phyloP scores from a whole-genome alignment of 345 rosid genomes.

The Heritiera fomes region DNA sequence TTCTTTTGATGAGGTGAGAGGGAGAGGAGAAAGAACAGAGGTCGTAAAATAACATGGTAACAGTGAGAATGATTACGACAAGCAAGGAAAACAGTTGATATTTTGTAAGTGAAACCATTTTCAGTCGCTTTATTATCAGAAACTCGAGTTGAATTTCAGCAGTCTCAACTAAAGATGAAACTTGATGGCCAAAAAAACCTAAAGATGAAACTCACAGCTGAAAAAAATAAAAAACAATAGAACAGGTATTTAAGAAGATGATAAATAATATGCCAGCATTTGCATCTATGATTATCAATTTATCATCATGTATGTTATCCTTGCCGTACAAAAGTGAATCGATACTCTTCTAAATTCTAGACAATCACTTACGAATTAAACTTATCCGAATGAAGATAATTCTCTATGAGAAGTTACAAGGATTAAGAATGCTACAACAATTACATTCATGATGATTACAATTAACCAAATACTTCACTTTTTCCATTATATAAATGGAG shows the following conservation, averaged over 20 bases:
- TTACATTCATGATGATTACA: background rate
- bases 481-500: background rate
- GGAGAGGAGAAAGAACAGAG: background rate
- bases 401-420: background rate
- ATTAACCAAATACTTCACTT: background rate
- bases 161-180: background rate
- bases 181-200: too few species aligned
- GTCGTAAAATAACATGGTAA: background rate
- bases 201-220: background rate
- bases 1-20: background rate
- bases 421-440: background rate
- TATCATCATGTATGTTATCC: background rate
- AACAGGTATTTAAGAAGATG: background rate
- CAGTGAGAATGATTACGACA: too few species aligned
- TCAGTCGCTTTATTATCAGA: background rate
- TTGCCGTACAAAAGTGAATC: background rate
- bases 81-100: background rate
- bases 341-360: too few species aligned
- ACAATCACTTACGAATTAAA: background rate
- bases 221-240: background rate
- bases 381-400: background rate
- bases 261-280: background rate
- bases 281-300: background rate
- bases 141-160: background rate
- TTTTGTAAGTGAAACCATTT: background rate